Conservation (phyloP, 2,329 filamentous ascomycete genomes). For the Tolypocladium amazonense region DNA sequence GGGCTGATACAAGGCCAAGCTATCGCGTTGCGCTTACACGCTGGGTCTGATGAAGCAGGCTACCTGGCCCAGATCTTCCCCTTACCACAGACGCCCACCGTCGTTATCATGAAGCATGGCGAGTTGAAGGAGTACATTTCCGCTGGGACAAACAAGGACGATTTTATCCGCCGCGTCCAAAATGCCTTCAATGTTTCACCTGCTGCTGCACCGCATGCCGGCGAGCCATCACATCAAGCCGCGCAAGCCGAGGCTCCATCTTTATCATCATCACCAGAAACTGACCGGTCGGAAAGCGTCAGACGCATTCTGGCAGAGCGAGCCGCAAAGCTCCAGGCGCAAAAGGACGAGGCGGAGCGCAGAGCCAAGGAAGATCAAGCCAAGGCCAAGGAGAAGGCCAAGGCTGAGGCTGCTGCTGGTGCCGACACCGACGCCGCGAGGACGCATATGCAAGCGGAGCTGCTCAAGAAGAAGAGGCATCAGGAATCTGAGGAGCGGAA, state of each 20-base stretch:
- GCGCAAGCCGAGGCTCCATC: constrained; percentile 8
- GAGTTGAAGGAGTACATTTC: constrained; percentile 68
- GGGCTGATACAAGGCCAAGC: constrained; percentile 49
- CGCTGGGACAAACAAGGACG: constrained; percentile 50
- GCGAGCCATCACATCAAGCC: not conserved
- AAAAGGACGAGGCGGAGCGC: constrained; percentile 31
- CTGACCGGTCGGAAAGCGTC: constrained; percentile 21
- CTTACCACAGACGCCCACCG: constrained; percentile 63
- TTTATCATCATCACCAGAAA: constrained; percentile 8
- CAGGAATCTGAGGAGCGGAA: constrained; percentile 58
- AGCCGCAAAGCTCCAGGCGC: constrained; percentile 30
- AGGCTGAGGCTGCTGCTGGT: constrained; percentile 26
- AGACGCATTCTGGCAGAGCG: constrained; percentile 38
- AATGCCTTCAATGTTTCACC: constrained; percentile 19
- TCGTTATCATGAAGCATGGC: constrained; percentile 73
- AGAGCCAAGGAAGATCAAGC: constrained; percentile 40
- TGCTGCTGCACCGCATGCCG: constrained; percentile 5
- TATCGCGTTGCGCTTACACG: constrained; percentile 58
- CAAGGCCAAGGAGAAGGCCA: constrained; percentile 34
- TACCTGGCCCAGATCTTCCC: constrained; percentile 78
- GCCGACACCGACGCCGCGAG: constrained; percentile 16
- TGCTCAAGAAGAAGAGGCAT: constrained; percentile 52
- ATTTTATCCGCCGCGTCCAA: constrained; percentile 44
- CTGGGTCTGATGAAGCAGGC: constrained; percentile 68
- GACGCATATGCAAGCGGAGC: constrained; percentile 37